A percentile compares a stretch with the other conserved stretches of the same genome.
phyloP scores from a whole-genome alignment of 2,329 filamentous ascomycete species.

The Xylaria digitata region DNA sequence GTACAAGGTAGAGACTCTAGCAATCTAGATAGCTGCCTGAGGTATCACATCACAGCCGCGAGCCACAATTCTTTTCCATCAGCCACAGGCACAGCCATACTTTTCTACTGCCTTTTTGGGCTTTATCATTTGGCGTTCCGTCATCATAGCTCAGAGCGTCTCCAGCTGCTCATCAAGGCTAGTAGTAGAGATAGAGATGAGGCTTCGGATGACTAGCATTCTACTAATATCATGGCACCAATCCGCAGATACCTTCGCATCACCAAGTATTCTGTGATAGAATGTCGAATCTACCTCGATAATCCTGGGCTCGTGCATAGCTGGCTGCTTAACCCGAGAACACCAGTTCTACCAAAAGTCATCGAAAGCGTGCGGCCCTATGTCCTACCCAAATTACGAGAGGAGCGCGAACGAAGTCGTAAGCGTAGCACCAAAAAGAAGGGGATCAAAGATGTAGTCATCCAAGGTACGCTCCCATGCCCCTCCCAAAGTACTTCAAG shows the following conservation, averaged over 20 bases:
- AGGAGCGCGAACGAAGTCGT: conserved; percentile 71
- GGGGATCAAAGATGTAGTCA: conserved; percentile 87
- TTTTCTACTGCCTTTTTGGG: no score
- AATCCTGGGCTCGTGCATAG: conserved; percentile 84
- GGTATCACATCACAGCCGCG: not conserved
- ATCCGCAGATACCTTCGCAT: conserved; percentile 91
- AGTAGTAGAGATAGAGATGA: conserved; percentile 2
- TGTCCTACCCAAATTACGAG: conserved; percentile 89
- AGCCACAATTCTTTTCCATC: not conserved
- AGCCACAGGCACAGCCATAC: not conserved
- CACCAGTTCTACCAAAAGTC: conserved; percentile 82
- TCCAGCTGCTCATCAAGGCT: conserved; percentile 4
- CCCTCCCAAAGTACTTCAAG: conserved; percentile 29
- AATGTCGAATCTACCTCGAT: conserved; percentile 95
- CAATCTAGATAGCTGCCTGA: no score
- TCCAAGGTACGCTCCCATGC: conserved; percentile 69
- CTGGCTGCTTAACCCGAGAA: conserved; percentile 83
- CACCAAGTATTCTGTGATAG: conserved; percentile 92
- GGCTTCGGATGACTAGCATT: not conserved
- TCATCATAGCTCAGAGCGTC: conserved; percentile 36
- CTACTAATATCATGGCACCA: conserved; percentile 74
- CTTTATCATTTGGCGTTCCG: conserved; percentile 23
- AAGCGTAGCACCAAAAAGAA: conserved; percentile 78
- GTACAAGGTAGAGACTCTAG: no score
- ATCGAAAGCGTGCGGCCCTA: conserved; percentile 86